These are phyloP conservation scores for Argentina anserina DNA, from an alignment of 306 rosid genomes.

Conservation along the genomic window DNA sequence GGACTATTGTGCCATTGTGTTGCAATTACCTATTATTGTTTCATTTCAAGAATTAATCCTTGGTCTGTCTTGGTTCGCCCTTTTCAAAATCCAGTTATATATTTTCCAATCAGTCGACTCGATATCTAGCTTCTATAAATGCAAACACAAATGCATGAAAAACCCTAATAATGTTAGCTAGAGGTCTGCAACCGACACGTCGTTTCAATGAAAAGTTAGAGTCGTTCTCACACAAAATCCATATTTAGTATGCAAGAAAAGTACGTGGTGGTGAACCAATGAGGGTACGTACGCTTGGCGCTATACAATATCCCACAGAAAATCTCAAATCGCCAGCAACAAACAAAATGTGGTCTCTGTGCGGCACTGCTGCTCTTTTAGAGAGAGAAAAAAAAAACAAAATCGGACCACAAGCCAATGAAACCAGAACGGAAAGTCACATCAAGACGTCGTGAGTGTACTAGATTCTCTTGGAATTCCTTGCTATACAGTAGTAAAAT, in stretches of 20 bases:
- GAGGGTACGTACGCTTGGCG: neutral
- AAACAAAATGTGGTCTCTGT: neutral
- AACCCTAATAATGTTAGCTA: neutral
- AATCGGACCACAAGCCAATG: neutral
- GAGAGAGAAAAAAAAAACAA: neutral
- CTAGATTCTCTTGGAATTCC: constrained; percentile 2
- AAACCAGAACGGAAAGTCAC: constrained; percentile 3
- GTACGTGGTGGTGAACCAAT: neutral
- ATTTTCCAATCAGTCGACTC: too few relatives aligned
- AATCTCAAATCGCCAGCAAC: constrained; percentile 5
- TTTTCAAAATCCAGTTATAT: too few relatives aligned
- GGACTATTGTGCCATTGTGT: too few relatives aligned
- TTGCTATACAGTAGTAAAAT: neutral
- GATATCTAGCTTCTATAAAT: too few relatives aligned
- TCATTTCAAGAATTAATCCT: too few relatives aligned
- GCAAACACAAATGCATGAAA: neutral
- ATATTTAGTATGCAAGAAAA: neutral
- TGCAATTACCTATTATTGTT: too few relatives aligned
- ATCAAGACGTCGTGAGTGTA: constrained; percentile 7
- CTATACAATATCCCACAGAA: neutral
- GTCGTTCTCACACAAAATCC: neutral
- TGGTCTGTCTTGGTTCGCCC: too few relatives aligned
- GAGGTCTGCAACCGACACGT: neutral
- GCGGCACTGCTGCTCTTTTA: neutral
- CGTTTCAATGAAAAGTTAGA: neutral